These are phyloP conservation scores for Dimocarpus longan DNA, from an alignment of 345 rosid genomes.

Conservation along the genomic window DNA sequence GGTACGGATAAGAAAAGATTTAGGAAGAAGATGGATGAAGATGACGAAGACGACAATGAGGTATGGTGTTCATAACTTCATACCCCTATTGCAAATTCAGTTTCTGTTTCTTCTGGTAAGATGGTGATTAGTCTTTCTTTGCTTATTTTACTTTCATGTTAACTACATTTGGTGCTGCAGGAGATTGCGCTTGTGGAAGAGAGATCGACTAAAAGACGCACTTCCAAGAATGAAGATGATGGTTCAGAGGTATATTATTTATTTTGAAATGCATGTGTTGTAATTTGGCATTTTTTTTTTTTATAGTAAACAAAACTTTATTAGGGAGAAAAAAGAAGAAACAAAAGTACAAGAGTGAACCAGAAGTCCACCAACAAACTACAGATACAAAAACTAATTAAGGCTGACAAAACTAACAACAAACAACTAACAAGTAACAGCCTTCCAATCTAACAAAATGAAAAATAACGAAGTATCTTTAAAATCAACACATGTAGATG, in stretches of 20 bases:
- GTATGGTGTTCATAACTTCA: slow-evolving; percentile 44
- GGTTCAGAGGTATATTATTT: slow-evolving; percentile 73
- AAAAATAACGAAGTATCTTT: no score
- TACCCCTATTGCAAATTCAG: slow-evolving; percentile 22
- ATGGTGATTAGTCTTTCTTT: slow-evolving; percentile 24
- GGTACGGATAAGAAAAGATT: slow-evolving; percentile 66
- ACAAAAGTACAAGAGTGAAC: no score
- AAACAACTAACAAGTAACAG: no score
- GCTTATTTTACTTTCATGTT: slow-evolving; percentile 6
- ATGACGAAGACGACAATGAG: slow-evolving; percentile 48
- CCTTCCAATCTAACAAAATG: no score
- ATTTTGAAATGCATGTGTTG: slow-evolving; percentile 5
- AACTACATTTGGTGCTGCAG: slow-evolving; percentile 45
- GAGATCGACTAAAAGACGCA: slow-evolving; percentile 60
- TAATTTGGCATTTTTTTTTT: slow-evolving; percentile 13
- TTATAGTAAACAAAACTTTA: no score
- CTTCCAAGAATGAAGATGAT: slow-evolving; percentile 57
- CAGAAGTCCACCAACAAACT: no score
- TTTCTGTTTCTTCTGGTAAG: slow-evolving; percentile 28
- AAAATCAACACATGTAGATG: no score
- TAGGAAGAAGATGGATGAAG: slow-evolving; percentile 81
- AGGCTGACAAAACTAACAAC: no score
- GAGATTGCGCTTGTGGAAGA: slow-evolving; percentile 38
- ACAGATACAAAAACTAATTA: no score
- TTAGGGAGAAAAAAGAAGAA: no score